A percentile compares a stretch with the other conserved stretches of the same genome.
These are phyloP conservation scores for Orbilia brochopaga DNA, from an alignment of 2,329 filamentous ascomycete species.

Conservation along the genomic window DNA sequence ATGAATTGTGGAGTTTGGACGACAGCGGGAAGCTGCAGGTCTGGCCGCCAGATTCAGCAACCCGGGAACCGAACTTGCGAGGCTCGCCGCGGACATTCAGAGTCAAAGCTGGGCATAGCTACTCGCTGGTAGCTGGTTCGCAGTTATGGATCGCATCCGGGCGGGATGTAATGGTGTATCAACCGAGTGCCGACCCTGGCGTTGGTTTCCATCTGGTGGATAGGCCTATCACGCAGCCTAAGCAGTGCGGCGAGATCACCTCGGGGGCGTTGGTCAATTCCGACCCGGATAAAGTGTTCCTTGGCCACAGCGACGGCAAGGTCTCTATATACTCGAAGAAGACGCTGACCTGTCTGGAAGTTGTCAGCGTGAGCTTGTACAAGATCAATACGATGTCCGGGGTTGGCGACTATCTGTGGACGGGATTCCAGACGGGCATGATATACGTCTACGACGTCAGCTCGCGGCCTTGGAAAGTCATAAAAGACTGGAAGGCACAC, in stretches of 20 bases:
- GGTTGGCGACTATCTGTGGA: constrained; percentile 84
- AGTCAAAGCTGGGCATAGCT: constrained; percentile 79
- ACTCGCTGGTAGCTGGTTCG: constrained; percentile 83
- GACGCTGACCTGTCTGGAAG: constrained; percentile 73
- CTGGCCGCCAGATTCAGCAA: constrained; percentile 78
- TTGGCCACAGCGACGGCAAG: constrained; percentile 92
- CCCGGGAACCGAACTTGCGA: constrained; percentile 74
- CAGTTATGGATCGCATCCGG: constrained; percentile 87
- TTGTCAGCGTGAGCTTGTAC: constrained; percentile 87
- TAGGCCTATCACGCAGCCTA: constrained; percentile 72
- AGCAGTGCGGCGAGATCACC: constrained; percentile 79
- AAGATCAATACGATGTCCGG: constrained; percentile 89
- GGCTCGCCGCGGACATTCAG: constrained; percentile 78
- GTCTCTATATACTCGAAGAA: constrained; percentile 84
- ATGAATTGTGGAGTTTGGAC: constrained; percentile 93
- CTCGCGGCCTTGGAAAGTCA: constrained; percentile 81
- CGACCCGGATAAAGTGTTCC: constrained; percentile 79
- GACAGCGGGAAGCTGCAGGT: constrained; percentile 84
- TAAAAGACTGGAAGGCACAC: constrained; percentile 95
- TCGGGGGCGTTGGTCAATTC: constrained; percentile 77
- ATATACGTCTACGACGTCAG: constrained; percentile 89
- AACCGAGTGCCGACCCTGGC: constrained; percentile 72
- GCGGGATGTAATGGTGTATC: constrained; percentile 84
- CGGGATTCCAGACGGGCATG: constrained; percentile 91
- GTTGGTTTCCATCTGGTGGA: constrained; percentile 76